Evolutionary conservation across 1,139 yeast species (phyloP), one percentile per base, ranked within the genome.

Genomic region (Torulaspora globosa): DNA sequence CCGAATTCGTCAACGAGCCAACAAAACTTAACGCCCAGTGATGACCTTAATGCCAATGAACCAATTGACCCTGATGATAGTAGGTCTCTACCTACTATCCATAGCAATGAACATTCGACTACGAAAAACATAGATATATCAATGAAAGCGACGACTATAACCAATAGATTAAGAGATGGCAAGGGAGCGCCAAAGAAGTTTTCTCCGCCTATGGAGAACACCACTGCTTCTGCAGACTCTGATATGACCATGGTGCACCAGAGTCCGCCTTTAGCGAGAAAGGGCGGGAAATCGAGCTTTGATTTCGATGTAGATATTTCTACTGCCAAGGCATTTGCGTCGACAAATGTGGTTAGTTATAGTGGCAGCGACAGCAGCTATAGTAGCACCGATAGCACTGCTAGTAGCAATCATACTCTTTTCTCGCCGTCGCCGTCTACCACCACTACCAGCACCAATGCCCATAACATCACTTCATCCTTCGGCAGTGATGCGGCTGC

Each of bases 1-100:
- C 62, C 61, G 62, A 53, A 54, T 51, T 51, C 57, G 48, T 84
- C 94, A 56, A 86, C 84, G 44, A 35, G 36, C 43, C 52, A 51
- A 49, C 54, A 53, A 52, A 47, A 46, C 43, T 39, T 49, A 49
- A 43, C 53, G 37, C 43, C 52, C 29, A 46, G 54, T 36, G 64
- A 60, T 48, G 65, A 59, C 34, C 55, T 54, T 40, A 59, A 57
- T 49, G 48, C 55, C 49, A 61, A 60, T 46, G 67, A 63, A 52
- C 65, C 67, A 44, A 62, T 55, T 40, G 69, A 65, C 50, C 69
- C 69, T 10, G 68, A 65, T 62, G 69, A 65, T 65, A 65, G 68
- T 63, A 60, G 67, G 63, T 45, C 48, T 40, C 50, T 44, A 41
- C 57, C 65, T 58, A 58, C 61, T 57, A 59, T 52, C 52, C 44